Evolutionary conservation across 2,329 filamentous ascomycete genomes (phyloP), one percentile per base, ranked within the genome.

Genomic region (Colletotrichum euphorbiae): DNA sequence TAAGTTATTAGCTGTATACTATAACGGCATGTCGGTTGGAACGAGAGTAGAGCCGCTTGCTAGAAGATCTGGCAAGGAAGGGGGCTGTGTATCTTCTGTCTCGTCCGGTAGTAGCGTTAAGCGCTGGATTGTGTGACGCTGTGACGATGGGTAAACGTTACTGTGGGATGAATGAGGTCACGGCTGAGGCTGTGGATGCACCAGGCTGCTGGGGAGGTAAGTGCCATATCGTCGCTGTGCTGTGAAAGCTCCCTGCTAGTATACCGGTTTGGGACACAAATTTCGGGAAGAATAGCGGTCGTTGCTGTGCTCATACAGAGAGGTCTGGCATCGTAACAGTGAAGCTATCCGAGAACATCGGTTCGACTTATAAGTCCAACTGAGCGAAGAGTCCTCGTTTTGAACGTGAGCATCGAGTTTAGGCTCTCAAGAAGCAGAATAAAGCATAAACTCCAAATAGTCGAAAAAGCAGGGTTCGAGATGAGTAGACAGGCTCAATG

Each of bases 111-210:
- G 28, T 28, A 38, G 28, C n/a, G n/a, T 43, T 52, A 33, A 19
- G 46, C 38, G 21, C n/a, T 24, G 51, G 33, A 40, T 11, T 42
- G 21, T 19, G 8, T 13, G 40, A 12, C 19, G 17, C 9, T 46
- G 48, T 46, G 40, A 40, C 42, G 31, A n/a, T 52, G 6, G 24
- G 15, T 31, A 17, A 19, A 40, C 15, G n/a, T 31, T 64, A 28
- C 13, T 11, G 12, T 24, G 12, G n/a, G 24, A 28, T 36, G 55
- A 48, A 48, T 65, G 61, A 43, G 40, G 45, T 45, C 48, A 59
- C 48, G 48, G 54, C 42, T 59, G 61, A 51, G 66, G 66, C 55
- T 66, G 48, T 66, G 64, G 12, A n/a, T 13, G n/a, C 52, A 51
- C 43, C 51, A 51, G 45, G 51, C 52, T 67, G 36, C 15, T 40